These are phyloP conservation scores for Aureobasidium sp. DNA, from an alignment of 2,329 filamentous ascomycete genomes.

Conservation along the genomic window DNA sequence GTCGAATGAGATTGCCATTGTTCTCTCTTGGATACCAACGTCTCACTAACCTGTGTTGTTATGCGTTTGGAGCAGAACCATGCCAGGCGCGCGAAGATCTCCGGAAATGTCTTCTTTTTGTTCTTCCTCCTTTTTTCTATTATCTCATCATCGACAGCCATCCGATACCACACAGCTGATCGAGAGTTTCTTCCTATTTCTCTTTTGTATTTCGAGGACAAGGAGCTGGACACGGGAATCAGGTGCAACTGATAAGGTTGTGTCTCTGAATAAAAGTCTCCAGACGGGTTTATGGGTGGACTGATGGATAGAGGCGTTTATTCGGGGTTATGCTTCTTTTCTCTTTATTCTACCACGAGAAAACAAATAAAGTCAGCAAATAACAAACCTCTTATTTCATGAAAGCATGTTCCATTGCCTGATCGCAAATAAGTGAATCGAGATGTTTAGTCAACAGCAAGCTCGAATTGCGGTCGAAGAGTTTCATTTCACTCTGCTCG, in stretches of 20 bases:
- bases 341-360: neutral
- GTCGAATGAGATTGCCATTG: neutral
- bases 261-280: neutral
- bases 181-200: neutral
- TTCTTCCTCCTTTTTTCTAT: neutral
- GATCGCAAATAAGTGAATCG: neutral
- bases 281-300: neutral
- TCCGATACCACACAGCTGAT: constrained; percentile 5
- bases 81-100: neutral
- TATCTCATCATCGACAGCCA: constrained; percentile 1
- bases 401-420: neutral
- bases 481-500: neutral
- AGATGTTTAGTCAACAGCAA: neutral
- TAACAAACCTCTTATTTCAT: neutral
- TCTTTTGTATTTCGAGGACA: neutral
- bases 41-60: neutral
- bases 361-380: neutral
- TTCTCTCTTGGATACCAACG: constrained; percentile 7
- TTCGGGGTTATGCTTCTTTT: neutral
- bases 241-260: neutral
- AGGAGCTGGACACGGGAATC: neutral
- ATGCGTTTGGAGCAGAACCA: neutral
- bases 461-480: neutral
- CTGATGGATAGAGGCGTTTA: constrained; percentile 3
- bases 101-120: neutral